A percentile compares a stretch with the other conserved stretches of the same genome.
Conservation (phyloP, 1,284 basidiomycete species). For the Moesziomyces sp. region DNA sequence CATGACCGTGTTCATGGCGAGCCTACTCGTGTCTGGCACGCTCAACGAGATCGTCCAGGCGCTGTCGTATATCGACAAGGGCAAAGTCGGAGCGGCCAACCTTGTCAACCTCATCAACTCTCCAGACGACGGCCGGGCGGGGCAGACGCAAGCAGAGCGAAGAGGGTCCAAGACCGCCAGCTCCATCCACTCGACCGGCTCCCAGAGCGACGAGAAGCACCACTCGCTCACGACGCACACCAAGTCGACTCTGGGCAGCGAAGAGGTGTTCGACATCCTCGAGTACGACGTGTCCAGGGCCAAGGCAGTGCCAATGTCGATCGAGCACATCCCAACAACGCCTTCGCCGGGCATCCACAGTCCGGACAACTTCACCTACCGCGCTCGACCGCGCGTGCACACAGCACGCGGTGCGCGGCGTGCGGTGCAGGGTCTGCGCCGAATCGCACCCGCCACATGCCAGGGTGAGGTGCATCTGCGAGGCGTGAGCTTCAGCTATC, state of each 20-base stretch:
- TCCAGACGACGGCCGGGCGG: not conserved
- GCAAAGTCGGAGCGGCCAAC: conserved; percentile 83
- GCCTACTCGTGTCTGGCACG: conserved; percentile 85
- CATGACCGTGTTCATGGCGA: conserved; percentile 97
- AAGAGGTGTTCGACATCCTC: conserved; percentile 15
- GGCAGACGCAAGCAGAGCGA: not conserved
- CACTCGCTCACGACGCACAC: not conserved
- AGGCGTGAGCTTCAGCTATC: conserved; percentile 84
- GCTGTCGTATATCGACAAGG: conserved; percentile 81
- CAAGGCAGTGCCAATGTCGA: conserved; percentile 47
- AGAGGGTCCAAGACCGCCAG: not conserved
- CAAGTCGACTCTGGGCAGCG: not conserved
- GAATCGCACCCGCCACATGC: conserved; percentile 56
- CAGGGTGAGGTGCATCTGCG: conserved; percentile 82
- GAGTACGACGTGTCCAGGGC: conserved; percentile 32
- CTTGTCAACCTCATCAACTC: conserved; percentile 75
- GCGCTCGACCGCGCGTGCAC: not conserved
- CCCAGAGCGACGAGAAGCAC: conserved; percentile 12
- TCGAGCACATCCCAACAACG: conserved; percentile 37
- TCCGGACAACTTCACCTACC: conserved; percentile 21
- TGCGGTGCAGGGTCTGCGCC: conserved; percentile 33
- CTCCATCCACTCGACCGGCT: conserved; percentile 16
- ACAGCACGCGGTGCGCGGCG: not conserved
- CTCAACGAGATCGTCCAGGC: conserved; percentile 86
- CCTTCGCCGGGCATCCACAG: conserved; percentile 14